Evolutionary conservation across 345 rosid species (phyloP).

Genomic region (Chamaenerion angustifolium): DNA sequence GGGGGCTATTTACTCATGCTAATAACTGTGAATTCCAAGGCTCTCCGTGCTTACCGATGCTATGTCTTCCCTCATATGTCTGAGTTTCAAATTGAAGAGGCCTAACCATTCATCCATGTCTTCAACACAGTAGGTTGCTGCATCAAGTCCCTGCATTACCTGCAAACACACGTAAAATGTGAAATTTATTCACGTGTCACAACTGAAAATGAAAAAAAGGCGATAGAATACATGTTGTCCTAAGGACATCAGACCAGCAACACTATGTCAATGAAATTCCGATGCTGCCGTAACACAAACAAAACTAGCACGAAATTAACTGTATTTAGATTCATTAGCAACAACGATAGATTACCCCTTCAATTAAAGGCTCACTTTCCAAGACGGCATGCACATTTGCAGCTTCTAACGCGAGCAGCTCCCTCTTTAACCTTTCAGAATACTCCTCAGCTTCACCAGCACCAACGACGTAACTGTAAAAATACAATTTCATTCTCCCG

Average conservation of each 20-base stretch:
- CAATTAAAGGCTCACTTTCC: constrained; percentile 92
- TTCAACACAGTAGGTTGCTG: constrained; percentile 79
- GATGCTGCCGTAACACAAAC: neutral
- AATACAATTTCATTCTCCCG: neutral
- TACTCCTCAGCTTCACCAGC: constrained; percentile 97
- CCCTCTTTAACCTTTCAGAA: constrained; percentile 95
- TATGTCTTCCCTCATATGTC: constrained; percentile 99
- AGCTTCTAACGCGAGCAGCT: constrained; percentile 96
- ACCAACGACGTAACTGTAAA: constrained; percentile 65
- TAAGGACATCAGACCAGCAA: neutral
- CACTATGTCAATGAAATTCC: neutral
- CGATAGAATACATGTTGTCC: neutral
- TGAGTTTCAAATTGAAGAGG: constrained; percentile 87
- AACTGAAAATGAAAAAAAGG: neutral
- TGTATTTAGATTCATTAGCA: neutral
- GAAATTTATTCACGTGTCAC: neutral
- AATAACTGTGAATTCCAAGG: neutral
- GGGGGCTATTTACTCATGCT: neutral
- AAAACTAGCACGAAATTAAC: neutral
- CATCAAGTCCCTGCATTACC: constrained; percentile 96
- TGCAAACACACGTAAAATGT: constrained; percentile 13
- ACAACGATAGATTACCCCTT: constrained; percentile 38
- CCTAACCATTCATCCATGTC: constrained; percentile 99
- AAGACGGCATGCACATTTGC: constrained; percentile 98
- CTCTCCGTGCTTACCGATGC: constrained; percentile 51